phyloP scores from a whole-genome alignment of 2,329 filamentous ascomycete species.

The Aureobasidium sp. region DNA sequence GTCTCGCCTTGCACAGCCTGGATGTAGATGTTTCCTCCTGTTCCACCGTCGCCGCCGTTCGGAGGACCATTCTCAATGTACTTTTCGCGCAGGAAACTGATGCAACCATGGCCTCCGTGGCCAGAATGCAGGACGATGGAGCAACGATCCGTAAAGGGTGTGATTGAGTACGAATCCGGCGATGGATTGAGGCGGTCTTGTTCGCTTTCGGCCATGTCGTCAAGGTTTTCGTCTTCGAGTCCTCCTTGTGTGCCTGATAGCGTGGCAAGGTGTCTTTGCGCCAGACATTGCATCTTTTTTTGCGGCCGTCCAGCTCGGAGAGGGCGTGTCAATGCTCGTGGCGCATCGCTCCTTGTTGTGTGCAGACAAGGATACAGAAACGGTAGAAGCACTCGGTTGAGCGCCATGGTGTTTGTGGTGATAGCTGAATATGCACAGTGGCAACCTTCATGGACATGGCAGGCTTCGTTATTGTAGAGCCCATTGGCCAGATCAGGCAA shows the following conservation, averaged over 20 bases:
- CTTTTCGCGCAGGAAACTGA: conserved; percentile 88
- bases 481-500: not conserved
- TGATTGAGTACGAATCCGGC: conserved; percentile 75
- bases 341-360: conserved; percentile 18
- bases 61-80: conserved; percentile 82
- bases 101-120: conserved; percentile 80
- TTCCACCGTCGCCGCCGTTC: conserved; percentile 91
- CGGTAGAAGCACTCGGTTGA: conserved; percentile 33
- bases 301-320: conserved; percentile 21
- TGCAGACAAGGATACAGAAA: conserved; percentile 41
- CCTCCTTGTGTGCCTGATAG: conserved; percentile 5
- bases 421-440: not conserved
- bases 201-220: not conserved
- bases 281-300: not conserved
- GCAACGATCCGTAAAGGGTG: conserved; percentile 83
- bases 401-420: not conserved
- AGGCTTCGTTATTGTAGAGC: too few species aligned
- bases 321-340: conserved; percentile 18
- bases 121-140: conserved; percentile 71
- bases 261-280: not conserved
- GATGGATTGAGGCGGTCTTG: conserved; percentile 62
- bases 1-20: conserved; percentile 88
- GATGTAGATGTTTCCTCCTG: conserved; percentile 87
- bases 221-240: not conserved
- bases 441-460: not conserved